These are phyloP conservation scores for Sambucus nigra DNA, from an alignment of 129 eudicot genomes.

Conservation along the genomic window DNA sequence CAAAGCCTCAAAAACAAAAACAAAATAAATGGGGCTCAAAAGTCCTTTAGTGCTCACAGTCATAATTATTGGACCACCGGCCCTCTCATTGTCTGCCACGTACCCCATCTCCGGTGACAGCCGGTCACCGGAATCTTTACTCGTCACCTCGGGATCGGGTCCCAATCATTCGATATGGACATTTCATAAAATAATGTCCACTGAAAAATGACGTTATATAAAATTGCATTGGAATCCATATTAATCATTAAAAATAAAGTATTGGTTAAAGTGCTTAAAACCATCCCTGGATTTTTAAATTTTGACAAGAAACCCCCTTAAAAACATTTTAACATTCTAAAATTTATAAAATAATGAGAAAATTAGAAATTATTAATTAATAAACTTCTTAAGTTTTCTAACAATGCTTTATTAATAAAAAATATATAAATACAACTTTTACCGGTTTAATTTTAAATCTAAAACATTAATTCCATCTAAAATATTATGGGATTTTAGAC, in stretches of 20 bases:
- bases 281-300: no score
- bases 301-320: no score
- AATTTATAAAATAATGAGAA: not conserved
- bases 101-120: constrained; percentile 2
- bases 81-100: constrained; percentile 7
- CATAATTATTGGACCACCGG: not conserved
- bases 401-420: no score
- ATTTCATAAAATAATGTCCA: constrained; percentile 14
- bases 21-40: no score
- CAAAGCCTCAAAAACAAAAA: not conserved
- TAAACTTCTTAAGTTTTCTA: no score
- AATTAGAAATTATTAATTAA: no score
- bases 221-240: not conserved
- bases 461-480: no score
- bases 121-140: constrained; percentile 25
- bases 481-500: no score
- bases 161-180: constrained; percentile 39
- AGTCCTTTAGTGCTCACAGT: constrained; percentile 6
- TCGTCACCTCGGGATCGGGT: constrained; percentile 26
- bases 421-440: no score
- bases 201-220: constrained; percentile 18
- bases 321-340: no score
- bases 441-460: no score
- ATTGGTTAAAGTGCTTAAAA: not conserved
- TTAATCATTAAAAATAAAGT: not conserved